Evolutionary conservation across 805 yeast genomes (phyloP).

Genomic region (Barnettozyma salicaria): DNA sequence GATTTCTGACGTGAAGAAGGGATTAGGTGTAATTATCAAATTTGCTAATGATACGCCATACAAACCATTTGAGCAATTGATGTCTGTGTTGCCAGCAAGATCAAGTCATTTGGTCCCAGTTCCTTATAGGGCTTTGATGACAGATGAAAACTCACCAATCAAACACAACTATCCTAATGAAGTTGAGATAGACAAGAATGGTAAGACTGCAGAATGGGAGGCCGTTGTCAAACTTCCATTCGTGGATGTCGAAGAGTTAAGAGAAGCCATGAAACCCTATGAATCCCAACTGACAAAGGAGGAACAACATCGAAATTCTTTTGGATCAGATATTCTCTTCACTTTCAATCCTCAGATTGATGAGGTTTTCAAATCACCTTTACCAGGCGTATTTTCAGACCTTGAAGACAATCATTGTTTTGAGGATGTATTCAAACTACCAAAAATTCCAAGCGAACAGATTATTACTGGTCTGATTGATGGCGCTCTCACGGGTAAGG

Average conservation of each 20-base stretch:
- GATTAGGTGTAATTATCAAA: constrained; percentile 55
- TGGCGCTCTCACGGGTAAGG: constrained; percentile 65
- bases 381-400: constrained; percentile 71
- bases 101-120: constrained; percentile 74
- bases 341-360: constrained; percentile 71
- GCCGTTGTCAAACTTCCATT: constrained; percentile 90
- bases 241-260: constrained; percentile 76
- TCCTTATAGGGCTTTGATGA: constrained; percentile 76
- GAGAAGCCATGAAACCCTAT: constrained; percentile 64
- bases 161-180: constrained; percentile 88
- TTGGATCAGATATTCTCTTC: constrained; percentile 66
- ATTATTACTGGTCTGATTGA: constrained; percentile 52
- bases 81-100: constrained; percentile 96
- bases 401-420: constrained; percentile 74
- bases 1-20: constrained; percentile 77
- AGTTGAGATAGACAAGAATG: constrained; percentile 85
- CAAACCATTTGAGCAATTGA: constrained; percentile 89
- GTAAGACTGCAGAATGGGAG: constrained; percentile 96
- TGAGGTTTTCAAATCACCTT: constrained; percentile 63
- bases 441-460: constrained; percentile 35
- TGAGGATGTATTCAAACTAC: constrained; percentile 51
- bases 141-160: constrained; percentile 79
- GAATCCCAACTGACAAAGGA: constrained; percentile 58
- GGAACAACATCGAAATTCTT: constrained; percentile 67
- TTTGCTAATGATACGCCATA: constrained; percentile 77